Evolutionary conservation across 495 filamentous ascomycete genomes (phyloP), one percentile per base, ranked within the genome.

Genomic region (Penicillium bialowiezense): DNA sequence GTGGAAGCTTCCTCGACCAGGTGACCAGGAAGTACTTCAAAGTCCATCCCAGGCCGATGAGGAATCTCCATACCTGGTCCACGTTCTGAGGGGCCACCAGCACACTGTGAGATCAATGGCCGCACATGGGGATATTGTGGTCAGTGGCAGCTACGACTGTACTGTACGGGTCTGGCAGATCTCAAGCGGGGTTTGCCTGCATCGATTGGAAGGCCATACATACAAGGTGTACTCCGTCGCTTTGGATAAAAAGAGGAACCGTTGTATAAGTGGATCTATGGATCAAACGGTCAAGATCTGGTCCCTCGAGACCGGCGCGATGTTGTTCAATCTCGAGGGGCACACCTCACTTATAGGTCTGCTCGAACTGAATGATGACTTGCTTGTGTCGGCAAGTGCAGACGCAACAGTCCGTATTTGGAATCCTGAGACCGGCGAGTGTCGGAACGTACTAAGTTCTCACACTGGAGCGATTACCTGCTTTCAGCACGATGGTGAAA

Each of bases 161-260:
- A 93, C 88, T 0, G 93, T 98, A 8, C 82, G 92, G 26, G 92
- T 98, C 3, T 98, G 93, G 93, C 91, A 87, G 56, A 96, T 97
- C 55, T 97, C 91, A 18, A 97, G 89, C 0, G 93, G 93, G 34
- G 89, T 96, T 56, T 82, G 83, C 12, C 55, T 93, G 7, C 87
- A 95, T 56, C 82, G 87, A 15, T 74, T 98, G 7, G 78, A 85
- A 47, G 93, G 93, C 2, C 93, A 98, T 63, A 78, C 79, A 3
- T 82, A 90, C 60, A 98, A 98, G 65, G 93, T 98, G 2, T 98
- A 98, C 55, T 96, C 90, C 51, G 93, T 98, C 17, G 93, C 97
- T 14, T 70, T 97, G 26, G 93, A 98, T 62, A 85, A 88, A 51
- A 84, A 88, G 58, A 84, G 93, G 42, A 95, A 92, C 52, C 86